Conservation (phyloP, 2,329 filamentous ascomycete genomes). For the Phaeosphaeria sp. region DNA sequence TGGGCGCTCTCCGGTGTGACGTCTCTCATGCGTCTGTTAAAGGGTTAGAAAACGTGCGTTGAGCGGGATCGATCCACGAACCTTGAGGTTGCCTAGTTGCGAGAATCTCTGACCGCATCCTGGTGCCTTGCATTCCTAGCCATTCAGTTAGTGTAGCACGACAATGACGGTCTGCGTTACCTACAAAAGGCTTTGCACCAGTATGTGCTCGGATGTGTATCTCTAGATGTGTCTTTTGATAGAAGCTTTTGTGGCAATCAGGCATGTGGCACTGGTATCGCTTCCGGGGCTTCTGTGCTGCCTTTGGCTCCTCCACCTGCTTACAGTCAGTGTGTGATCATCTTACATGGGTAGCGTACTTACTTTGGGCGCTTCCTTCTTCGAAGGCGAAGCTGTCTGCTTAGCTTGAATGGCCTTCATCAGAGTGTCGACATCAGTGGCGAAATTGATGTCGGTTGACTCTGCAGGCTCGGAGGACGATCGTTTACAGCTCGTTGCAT, state of each 20-base stretch:
- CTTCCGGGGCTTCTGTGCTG: slow-evolving; percentile 60
- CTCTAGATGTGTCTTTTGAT: slow-evolving; percentile 90
- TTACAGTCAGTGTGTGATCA: slow-evolving; percentile 2
- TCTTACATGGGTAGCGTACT: slow-evolving; percentile 11
- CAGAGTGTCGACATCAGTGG: slow-evolving; percentile 83
- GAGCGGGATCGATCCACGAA: slow-evolving; percentile 48
- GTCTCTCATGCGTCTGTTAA: slow-evolving; percentile 79
- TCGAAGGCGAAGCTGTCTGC: slow-evolving; percentile 50
- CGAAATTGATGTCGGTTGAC: slow-evolving; percentile 65
- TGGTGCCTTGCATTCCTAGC: slow-evolving; percentile 70
- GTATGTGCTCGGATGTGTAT: slow-evolving; percentile 90
- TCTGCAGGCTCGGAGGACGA: slow-evolving; percentile 53
- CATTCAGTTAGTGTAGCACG: slow-evolving; percentile 14
- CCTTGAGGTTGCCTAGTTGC: slow-evolving; percentile 89
- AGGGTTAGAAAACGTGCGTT: slow-evolving; percentile 14
- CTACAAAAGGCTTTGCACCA: slow-evolving; percentile 87
- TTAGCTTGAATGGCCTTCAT: slow-evolving; percentile 88
- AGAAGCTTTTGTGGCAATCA: slow-evolving; percentile 81
- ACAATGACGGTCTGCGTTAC: slow-evolving; percentile 36
- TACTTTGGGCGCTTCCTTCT: slow-evolving; percentile 39
- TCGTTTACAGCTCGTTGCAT: slow-evolving; percentile 51
- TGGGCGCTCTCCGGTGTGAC: slow-evolving; percentile 87
- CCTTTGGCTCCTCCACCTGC: slow-evolving; percentile 36
- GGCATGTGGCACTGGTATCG: slow-evolving; percentile 76
- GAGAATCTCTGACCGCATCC: slow-evolving; percentile 83